A percentile compares a stretch with the other conserved stretches of the same genome.
Conservation (phyloP, 345 rosid species). For the Acer negundo region DNA sequence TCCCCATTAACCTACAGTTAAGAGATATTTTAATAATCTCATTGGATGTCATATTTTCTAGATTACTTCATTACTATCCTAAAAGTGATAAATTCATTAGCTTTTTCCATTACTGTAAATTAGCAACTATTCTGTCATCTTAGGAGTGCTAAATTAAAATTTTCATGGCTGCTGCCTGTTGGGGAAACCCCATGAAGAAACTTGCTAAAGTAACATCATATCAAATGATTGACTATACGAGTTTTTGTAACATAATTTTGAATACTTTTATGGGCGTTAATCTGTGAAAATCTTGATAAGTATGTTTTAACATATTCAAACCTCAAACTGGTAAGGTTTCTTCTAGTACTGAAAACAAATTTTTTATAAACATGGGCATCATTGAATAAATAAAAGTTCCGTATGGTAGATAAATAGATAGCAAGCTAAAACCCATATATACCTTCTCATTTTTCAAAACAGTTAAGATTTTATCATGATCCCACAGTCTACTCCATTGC, state of each 20-base stretch:
- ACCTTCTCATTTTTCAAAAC: conserved; percentile 50
- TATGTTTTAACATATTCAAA: too few relatives aligned
- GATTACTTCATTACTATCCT: background rate
- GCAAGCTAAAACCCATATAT: background rate
- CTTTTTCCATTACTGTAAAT: background rate
- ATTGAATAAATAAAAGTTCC: background rate
- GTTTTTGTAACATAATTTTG: too few relatives aligned
- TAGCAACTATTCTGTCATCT: background rate
- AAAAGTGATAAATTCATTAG: background rate
- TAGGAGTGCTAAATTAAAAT: background rate
- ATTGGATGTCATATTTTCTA: background rate
- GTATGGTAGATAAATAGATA: background rate
- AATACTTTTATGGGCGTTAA: too few relatives aligned
- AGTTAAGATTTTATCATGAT: conserved; percentile 42
- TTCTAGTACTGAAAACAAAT: too few relatives aligned
- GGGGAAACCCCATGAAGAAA: background rate
- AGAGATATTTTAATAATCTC: background rate
- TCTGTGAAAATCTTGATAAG: background rate
- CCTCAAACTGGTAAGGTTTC: too few relatives aligned
- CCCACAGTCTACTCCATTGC: conserved; percentile 67
- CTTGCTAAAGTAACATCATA: background rate
- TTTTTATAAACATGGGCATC: too few relatives aligned
- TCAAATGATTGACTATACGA: background rate
- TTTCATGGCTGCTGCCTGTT: background rate
- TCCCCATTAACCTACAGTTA: background rate